These are phyloP conservation scores for Astragalus glycyphyllos DNA, from an alignment of 306 rosid genomes.

Conservation along the genomic window DNA sequence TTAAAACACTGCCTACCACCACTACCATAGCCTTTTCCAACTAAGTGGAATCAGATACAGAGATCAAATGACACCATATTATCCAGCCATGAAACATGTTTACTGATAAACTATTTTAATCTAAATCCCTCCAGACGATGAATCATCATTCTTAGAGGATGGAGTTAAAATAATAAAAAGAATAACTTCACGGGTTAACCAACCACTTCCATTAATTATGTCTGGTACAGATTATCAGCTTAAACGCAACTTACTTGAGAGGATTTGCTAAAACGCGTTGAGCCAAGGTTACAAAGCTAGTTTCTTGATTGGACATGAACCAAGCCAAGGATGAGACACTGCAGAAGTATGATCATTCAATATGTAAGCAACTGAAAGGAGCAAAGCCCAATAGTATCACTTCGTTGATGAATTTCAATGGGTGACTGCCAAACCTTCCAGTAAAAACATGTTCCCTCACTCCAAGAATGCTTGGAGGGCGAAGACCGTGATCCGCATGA, in stretches of 20 bases:
- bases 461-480: slow-evolving; percentile 90
- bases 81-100: not conserved
- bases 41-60: slow-evolving; percentile 3
- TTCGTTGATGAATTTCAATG: slow-evolving; percentile 17
- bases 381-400: slow-evolving; percentile 24
- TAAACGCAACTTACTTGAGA: slow-evolving; percentile 75
- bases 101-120: not conserved
- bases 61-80: slow-evolving; percentile 9
- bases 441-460: slow-evolving; percentile 97
- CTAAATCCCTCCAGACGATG: not conserved
- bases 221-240: slow-evolving; percentile 11
- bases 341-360: slow-evolving; percentile 47
- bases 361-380: slow-evolving; percentile 40
- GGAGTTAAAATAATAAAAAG: not conserved
- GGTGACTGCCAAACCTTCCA: slow-evolving; percentile 75
- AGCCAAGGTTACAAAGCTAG: slow-evolving; percentile 97
- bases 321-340: slow-evolving; percentile 98
- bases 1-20: not conserved
- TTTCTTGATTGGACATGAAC: slow-evolving; percentile 99
- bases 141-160: not conserved
- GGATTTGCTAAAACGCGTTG: slow-evolving; percentile 93
- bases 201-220: slow-evolving; percentile 20
- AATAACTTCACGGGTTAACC: not conserved
- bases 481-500: slow-evolving; percentile 72
- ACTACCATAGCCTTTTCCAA: not conserved